Base-by-base conservation (phyloP, 1,284 basidiomycete genomes). In the Leccinum cinnamomeum region DNA sequence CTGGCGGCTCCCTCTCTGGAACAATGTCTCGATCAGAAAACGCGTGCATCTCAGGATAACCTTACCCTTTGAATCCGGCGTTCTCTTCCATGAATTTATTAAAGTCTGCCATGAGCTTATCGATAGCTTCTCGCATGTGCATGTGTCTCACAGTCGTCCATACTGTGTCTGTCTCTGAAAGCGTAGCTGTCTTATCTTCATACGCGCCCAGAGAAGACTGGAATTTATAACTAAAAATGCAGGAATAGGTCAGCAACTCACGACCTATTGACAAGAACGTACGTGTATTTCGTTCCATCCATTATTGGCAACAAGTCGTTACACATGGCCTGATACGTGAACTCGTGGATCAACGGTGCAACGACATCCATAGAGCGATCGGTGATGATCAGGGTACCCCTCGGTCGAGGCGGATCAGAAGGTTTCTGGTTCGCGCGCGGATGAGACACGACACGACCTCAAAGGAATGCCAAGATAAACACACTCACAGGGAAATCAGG, bases 321-420 rank as follows among this genome's bases (percentile, higher is more conserved):
- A 57, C 89, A 91, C 97, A 99, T 99, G 1, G 97, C 97, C 76
- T 99, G 97, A 75, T 99, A 99, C 46, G 95, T 98, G 73, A 99
- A 99, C 72, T 99, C 97, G 75, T 99, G 97, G 53, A 98, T 76
- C 66, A 98, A 85, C 0, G 97, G 97, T 1, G 94, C 91, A 16
- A 91, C 76, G 64, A 90, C 88, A 77, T 99, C 97, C 91, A 99
- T 95, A 3, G 95, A 86, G 16, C 97, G 87, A 76, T 99, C 97
- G 2, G 96, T 97, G 67, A 99, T 91, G 70, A 99, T 86, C 39
- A 99, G 79, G 12, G 94, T 91, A 7, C 85, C 87, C 59, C 91
- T 86, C n/a, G 90, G 90, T 63, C 94, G 81, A 12, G 81, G 79
- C 2, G 84, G 78, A 65, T 94, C 92, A 41, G 74, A 69, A 35